Evolutionary conservation across 225 moss, liverwort and hornwort genomes (phyloP), one percentile per base, ranked within the genome.

Genomic region (Ulota crispa): DNA sequence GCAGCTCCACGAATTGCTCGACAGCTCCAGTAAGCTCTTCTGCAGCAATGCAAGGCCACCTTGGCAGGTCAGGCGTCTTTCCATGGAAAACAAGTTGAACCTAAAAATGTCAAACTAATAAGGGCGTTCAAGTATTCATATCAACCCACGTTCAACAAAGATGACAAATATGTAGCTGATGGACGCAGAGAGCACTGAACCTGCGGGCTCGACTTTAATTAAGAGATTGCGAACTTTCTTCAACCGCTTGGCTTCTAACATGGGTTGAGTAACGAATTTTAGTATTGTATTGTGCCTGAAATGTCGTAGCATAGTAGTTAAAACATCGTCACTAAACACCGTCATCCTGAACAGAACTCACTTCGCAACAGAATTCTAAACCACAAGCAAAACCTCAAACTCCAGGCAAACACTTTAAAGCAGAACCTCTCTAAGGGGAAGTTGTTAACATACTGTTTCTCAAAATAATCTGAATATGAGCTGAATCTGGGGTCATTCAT

Each of bases 1-100:
- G 93, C 72, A 99, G 87, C 85, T 99, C 92, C 60, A 99, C 95
- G 68, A 89, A 80, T 60, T 63, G 81, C 90, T 95, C 94, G 20
- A 68, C 14, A 94, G 87, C 87, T 99, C 92, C 55, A 94, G 87
- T 64, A 83, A 47, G 83, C 85, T 95, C 91, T 14, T 88, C 86
- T 10, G 81, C 91, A 90, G 85, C 89, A 89, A 80, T 24, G 5
- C 28, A 75, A 78, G 67, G 50, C 26, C 59, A 82, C 55, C 56
- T 50, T 57, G 64, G 10, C 52, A 76, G 41, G 21, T 80, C 80
- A 85, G 74, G 52, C 64, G 30, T 68, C 78, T 30, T 37, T 68
- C 73, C 54, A 61, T 20, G 13, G 77, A 85, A 72, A 45, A 63
- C 21, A 62, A 3, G 41, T 28, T 73, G 77, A 70, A 68, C 45